Evolutionary conservation across 2,329 filamentous ascomycete species (phyloP), one percentile per base, ranked within the genome.

Genomic region (Sporothrix euskadiensis): DNA sequence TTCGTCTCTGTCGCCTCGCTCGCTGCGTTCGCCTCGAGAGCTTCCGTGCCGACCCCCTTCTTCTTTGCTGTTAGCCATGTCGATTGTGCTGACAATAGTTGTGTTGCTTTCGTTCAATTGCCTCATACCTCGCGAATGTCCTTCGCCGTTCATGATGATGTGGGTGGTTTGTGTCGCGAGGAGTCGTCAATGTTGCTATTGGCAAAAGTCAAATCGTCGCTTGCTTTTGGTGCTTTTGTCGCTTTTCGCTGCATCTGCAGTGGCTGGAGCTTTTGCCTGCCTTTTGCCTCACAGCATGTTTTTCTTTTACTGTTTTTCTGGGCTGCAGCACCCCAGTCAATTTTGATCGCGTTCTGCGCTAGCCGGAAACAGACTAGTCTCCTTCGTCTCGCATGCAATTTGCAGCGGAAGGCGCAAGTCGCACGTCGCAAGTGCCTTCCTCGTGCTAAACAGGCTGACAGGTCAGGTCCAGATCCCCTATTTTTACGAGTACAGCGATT

Each of bases 41-140:
- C 83, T 81, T 77, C 83, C 85, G 79, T 88, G 84, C 74, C 87
- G 85, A 79, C 85, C 84, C 78, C 87, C 85, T 49, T 81, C 81
- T 79, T 75, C 74, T 74, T 26, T 47, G n/a, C 39, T 30, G 56
- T 75, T 68, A 74, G 72, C 19, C 12, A 41, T 70, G 39, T 19
- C 30, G 30, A n/a, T 49, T 44, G 26, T 19, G 26, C 7, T 22
- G 4, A n/a, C 49, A 8, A n/a, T 26, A n/a, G 52, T 26, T 4
- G 35, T 19, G 2, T 19, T 44, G 14, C 32, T 52, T 16, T n/a
- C 49, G 30, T 19, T 35, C 19, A n/a, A 8, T 16, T 16, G 3
- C 41, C 8, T 16, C 74, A 8, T 54, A 75, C 76, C 74, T 73
- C 74, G 70, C 12, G 73, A 71, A 49, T 75, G 74, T 14, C 47